phyloP scores from a whole-genome alignment of 192 early-diverging fungal species.

The Podila minutissima region DNA sequence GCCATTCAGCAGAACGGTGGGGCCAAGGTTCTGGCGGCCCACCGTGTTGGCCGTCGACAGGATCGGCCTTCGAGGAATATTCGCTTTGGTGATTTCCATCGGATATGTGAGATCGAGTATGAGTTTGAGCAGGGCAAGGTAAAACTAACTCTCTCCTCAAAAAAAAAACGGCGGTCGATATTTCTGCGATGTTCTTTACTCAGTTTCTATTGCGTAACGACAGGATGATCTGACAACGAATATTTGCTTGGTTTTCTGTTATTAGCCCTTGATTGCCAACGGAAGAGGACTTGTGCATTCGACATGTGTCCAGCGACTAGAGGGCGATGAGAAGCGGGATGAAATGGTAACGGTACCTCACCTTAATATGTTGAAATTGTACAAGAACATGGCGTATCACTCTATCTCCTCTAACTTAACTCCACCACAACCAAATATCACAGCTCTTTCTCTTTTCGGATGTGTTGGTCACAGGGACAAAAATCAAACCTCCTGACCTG shows the following conservation, averaged over 20 bases:
- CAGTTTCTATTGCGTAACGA: background rate
- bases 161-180: background rate
- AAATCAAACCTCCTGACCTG: background rate
- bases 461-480: conserved; percentile 40
- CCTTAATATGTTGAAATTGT: background rate
- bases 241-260: background rate
- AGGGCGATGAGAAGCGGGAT: conserved; percentile 11
- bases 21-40: conserved; percentile 31
- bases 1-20: conserved; percentile 47
- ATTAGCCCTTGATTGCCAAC: conserved; percentile 43
- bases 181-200: no score
- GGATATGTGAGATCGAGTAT: conserved; percentile 46
- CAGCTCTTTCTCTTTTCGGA: conserved; percentile 46
- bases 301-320: conserved; percentile 16
- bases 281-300: conserved; percentile 33
- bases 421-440: no score
- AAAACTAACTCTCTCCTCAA: background rate
- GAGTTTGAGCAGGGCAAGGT: conserved; percentile 45
- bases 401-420: no score
- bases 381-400: no score
- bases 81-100: conserved; percentile 42
- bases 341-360: conserved; percentile 20
- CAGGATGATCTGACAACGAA: background rate
- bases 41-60: conserved; percentile 26
- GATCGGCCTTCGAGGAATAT: conserved; percentile 40